Evolutionary conservation across 257 asterid genomes (phyloP), one percentile per base, ranked within the genome.

Genomic region (Ligustrum vulgare): DNA sequence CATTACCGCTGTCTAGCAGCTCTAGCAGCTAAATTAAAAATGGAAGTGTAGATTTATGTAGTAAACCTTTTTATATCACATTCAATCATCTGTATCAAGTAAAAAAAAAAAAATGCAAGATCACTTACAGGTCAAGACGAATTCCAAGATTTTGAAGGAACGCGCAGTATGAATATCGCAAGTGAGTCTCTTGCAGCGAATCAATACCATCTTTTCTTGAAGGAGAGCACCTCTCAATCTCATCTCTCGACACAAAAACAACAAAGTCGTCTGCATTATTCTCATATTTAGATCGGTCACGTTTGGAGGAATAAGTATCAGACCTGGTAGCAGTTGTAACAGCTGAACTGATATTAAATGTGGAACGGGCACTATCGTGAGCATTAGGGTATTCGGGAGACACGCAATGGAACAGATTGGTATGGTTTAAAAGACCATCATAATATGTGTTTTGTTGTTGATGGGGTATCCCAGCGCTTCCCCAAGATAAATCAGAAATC

Each of bases 161-260:
- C 37, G 91, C 90, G 81, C 98, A 94, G 76, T 94, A 92, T 0
- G 99, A 91, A 89, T 92, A 88, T 31, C 99, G 90, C 83, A 94
- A 71, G 77, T 88, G 94, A 65, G 90, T 84, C 90, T 94, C 98
- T 13, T 89, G 96, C 84, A 79, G 67, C 43, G 85, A 81, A 87
- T 91, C 96, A 77, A 94, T 94, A 65, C 98, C 99, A 71, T 92
- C 99, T 87, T 89, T 94, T 74, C 97, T 89, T 4, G 98, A 92
- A 0, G 99, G 99, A 74, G 99, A 94, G 82, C 86, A 77, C 76
- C 86, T 82, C 81, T 94, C 99, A 80, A 94, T 94, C 83, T 94
- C 94, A 76, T 94, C 96, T 83, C 93, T 87, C 3, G 98, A 88
- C 91, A 92, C 80, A 82, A 91, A 90, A 49, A 82, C 51, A 70